A percentile compares a stretch with the other conserved stretches of the same genome.
phyloP scores from a whole-genome alignment of 495 filamentous ascomycete genomes.

The Podospora bellae-mahoneyi region DNA sequence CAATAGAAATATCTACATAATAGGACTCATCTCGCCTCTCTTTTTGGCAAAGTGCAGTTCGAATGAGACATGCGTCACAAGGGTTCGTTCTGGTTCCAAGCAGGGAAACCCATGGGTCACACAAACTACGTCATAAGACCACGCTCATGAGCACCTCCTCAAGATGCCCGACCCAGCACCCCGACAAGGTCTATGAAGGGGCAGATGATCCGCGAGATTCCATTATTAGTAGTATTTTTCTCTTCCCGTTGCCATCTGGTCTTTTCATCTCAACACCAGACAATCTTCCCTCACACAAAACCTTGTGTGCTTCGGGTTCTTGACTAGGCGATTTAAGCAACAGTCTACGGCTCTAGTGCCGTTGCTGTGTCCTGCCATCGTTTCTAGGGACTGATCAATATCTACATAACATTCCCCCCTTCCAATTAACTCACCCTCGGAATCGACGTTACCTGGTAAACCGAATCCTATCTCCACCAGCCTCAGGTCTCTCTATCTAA shows the following conservation, averaged over 20 bases:
- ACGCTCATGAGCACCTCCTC: not conserved
- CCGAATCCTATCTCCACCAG: not conserved
- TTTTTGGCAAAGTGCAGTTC: not conserved
- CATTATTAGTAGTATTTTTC: not conserved
- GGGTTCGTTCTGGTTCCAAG: not conserved
- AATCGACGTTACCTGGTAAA: not conserved
- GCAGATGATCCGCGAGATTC: not conserved
- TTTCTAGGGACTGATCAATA: not conserved
- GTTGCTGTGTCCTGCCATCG: not conserved
- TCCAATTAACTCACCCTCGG: not conserved
- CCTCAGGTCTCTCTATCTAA: not conserved
- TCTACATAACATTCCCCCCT: not conserved
- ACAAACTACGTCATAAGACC: conserved; percentile 7
- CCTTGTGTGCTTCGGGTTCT: not conserved
- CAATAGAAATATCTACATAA: not conserved
- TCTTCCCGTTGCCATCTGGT: not conserved
- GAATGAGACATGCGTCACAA: not conserved
- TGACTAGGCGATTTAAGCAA: not conserved
- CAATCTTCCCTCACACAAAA: not conserved
- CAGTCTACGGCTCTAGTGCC: not conserved
- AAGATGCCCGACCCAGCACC: not conserved
- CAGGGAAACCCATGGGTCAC: not conserved
- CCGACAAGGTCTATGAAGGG: not conserved
- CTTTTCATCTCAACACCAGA: not conserved
- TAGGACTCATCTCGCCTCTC: not conserved